Percentiles rank a stretch among this genome's conserved stretches.
These are phyloP conservation scores for Fomitopsis palustris DNA, from an alignment of 1,284 basidiomycete genomes.

Conservation along the genomic window DNA sequence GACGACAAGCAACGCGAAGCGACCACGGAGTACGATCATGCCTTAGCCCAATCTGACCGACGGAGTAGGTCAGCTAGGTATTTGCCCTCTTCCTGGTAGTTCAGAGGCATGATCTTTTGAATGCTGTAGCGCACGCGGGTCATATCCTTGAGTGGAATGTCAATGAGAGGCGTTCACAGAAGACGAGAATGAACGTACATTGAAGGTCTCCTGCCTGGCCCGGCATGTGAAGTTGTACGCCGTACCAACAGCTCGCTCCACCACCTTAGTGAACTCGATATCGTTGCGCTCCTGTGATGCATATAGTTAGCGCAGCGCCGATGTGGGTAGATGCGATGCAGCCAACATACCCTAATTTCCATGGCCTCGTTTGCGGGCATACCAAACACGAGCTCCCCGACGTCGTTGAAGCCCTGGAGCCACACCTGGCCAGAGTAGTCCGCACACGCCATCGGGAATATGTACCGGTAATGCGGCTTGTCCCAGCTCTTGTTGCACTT, in stretches of 20 bases:
- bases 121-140: constrained; percentile 83
- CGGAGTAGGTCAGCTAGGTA: constrained; percentile 53
- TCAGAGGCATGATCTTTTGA: constrained; percentile 59
- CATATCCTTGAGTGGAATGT: constrained; percentile 51
- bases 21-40: not conserved
- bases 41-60: constrained; percentile 18
- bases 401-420: constrained; percentile 96
- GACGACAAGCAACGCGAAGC: not conserved
- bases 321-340: not conserved
- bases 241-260: constrained; percentile 67
- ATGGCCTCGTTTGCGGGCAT: constrained; percentile 81
- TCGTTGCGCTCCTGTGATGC: constrained; percentile 61
- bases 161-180: not conserved
- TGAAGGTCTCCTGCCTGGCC: constrained; percentile 86
- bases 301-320: not conserved
- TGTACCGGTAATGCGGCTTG: constrained; percentile 87
- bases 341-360: constrained; percentile 57
- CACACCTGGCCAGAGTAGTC: constrained; percentile 90
- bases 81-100: constrained; percentile 72
- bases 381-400: constrained; percentile 76
- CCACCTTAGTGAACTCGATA: constrained; percentile 52
- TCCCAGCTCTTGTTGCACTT: constrained; percentile 82
- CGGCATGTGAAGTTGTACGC: constrained; percentile 85
- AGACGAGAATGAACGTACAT: constrained; percentile 48
- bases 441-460: constrained; percentile 84